phyloP scores from a whole-genome alignment of 73 alveolate genomes.

The Effrenium voratum region DNA sequence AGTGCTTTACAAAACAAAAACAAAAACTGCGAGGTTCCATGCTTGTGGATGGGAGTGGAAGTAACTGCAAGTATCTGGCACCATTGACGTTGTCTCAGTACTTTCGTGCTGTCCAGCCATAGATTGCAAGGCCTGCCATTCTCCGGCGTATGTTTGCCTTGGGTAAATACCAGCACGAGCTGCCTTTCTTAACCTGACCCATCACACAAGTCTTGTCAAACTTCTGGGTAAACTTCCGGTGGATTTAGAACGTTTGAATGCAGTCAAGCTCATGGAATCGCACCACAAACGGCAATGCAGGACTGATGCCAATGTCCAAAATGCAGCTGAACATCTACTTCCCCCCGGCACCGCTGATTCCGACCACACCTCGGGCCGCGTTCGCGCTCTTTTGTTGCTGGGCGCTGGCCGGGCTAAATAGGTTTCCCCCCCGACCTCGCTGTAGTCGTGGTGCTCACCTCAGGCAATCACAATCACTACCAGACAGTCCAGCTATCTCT shows the following conservation, averaged over 20 bases:
- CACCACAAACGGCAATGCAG: background rate
- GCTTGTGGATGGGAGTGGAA: background rate
- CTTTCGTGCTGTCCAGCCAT: background rate
- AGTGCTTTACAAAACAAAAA: background rate
- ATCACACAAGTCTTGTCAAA: background rate
- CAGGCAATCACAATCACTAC: background rate
- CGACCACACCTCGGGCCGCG: too few relatives aligned
- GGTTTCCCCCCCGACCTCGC: slow-evolving; percentile 47
- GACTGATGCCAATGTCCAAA: background rate
- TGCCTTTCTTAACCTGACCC: too few relatives aligned
- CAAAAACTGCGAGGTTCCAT: background rate
- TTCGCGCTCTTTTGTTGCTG: background rate
- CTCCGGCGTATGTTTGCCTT: too few relatives aligned
- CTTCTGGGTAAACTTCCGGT: background rate
- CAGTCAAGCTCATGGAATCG: background rate
- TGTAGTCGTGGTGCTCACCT: slow-evolving; percentile 87
- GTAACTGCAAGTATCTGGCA: background rate
- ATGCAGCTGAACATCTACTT: background rate
- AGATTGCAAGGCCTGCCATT: too few relatives aligned
- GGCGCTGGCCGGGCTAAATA: slow-evolving; percentile 60
- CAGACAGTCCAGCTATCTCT: background rate
- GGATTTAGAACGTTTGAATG: background rate
- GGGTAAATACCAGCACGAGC: too few relatives aligned
- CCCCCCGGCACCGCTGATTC: background rate
- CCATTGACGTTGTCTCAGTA: background rate